Base-by-base conservation (phyloP, 2,329 filamentous ascomycete species). In the Xylariomycetidae sp. region DNA sequence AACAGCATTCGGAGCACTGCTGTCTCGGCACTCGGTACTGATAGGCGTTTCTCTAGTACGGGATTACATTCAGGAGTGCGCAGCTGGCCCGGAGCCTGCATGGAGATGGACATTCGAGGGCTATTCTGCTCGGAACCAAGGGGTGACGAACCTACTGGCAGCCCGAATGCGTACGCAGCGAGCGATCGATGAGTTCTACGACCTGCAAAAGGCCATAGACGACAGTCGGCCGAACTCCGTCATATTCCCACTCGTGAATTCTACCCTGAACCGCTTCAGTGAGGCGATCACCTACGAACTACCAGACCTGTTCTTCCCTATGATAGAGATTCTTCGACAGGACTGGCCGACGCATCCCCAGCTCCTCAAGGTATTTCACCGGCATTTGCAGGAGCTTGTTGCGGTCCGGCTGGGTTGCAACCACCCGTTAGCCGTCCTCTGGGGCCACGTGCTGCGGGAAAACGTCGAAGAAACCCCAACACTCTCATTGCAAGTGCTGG, bases 281-380 rank as follows among this genome's bases (percentile, higher is more conserved):
- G 35, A 37, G 13, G 34, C 37, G 12, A 47, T 47, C 25, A 38
- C 34, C 34, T 23, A 40, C 9, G 40, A 49, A 29, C 20, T 43
- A 22, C 46, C 44, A 6, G 44, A 47, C 14, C 39, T 49, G 20
- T 34, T 47, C 30, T 40, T 47, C n/a, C 41, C 41, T 30, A 43
- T 49, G 32, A 35, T 47, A 18, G 43, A 44, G 20, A 32, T 47
- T 19, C 35, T 49, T 15, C 38, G 42, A 14, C 43, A 44, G 25
- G 43, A 38, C 9, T 46, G 44, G 46, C 45, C 46, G 24, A 37
- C 33, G 6, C 39, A 47, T 32, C 19, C 31, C 27, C 29, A 41
- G 12, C 26, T 49, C 23, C 32, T 42, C 31, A 34, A 26, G 3
- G 44, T 44, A 30, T 49, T 49, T 34, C 42, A 43, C 28, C 34